Base-by-base conservation (phyloP, 148 eudicot species). In the Pouteria glomerata region DNA sequence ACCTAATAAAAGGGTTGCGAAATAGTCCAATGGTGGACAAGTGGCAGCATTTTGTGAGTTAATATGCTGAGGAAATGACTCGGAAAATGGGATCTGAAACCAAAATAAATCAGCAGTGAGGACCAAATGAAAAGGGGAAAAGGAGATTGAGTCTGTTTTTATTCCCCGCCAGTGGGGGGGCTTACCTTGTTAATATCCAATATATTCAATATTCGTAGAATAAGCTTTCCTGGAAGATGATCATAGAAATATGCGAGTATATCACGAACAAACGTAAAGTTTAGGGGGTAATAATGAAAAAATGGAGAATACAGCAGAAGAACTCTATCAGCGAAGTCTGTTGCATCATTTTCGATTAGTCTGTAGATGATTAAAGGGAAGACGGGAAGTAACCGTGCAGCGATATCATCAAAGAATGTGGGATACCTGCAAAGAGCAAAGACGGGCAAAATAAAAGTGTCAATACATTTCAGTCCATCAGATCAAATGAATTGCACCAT, bases 251-350 rank as follows among this genome's bases (percentile, higher is more conserved):
- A 95, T 70, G 99, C 90, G 74, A 95, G 85, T 75, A 92, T 91
- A 66, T 95, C 99, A 68, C 99, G 99, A 66, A 95, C 99, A 86
- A 95, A 95, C 21, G 99, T 95, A 73, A 95, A 90, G 78, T 90
- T 85, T 62, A 95, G 71, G 72, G 99, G 97, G 78, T 95, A 84
- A 73, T 92, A 85, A 70, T 85, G 89, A 76, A 95, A 81, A 81
- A 95, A 83, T 68, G 80, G 59, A 23, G 83, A 85, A 77, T 88
- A 95, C 70, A 84, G 70, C 71, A 75, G 86, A 29, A 95, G 81
- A 78, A 95, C 89, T 82, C 94, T 87, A 48, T 95, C 99, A 50
- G 96, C 99, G 21, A 85, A 88, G 73, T 95, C 99, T 47, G 74
- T 71, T 53, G 89, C 92, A 70, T 95, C 99, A 75, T 95, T 95